Conservation (phyloP, 163 green algal species). For the Scenedesmus sp. region DNA sequence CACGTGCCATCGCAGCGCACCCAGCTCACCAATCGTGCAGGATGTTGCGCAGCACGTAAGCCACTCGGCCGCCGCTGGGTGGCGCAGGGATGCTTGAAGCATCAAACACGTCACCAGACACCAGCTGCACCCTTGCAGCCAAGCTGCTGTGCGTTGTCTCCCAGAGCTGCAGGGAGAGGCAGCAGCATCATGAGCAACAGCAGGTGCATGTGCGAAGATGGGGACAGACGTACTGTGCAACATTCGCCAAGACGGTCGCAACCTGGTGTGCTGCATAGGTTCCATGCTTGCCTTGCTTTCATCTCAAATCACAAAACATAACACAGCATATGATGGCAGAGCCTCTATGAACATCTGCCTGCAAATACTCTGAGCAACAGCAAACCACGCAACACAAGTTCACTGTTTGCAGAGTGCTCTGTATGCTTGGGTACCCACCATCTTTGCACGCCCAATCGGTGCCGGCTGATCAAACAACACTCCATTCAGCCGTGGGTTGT, state of each 20-base stretch:
- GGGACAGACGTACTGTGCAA: no score
- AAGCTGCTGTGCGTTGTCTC: not conserved
- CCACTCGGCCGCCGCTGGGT: not conserved
- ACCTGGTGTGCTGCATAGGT: no score
- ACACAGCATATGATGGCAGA: no score
- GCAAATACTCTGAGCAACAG: no score
- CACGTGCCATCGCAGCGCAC: not conserved
- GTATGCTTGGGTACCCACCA: not conserved
- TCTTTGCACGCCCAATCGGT: slow-evolving; percentile 5
- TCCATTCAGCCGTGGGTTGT: not conserved
- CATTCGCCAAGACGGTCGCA: no score
- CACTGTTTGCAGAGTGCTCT: not conserved
- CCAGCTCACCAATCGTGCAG: slow-evolving; percentile 46
- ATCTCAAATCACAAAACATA: no score
- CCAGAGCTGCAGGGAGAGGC: slow-evolving; percentile 4
- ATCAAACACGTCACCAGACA: slow-evolving; percentile 49
- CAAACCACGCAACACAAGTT: not conserved
- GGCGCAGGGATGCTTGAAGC: slow-evolving; percentile 5
- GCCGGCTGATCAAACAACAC: slow-evolving; percentile 33
- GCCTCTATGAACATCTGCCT: no score
- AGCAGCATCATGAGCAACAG: not conserved
- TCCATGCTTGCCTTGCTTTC: no score
- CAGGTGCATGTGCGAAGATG: not conserved
- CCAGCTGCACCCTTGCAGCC: slow-evolving; percentile 9
- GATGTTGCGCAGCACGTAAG: slow-evolving; percentile 40